These are phyloP conservation scores for Diversispora epigaea DNA, from an alignment of 192 early-diverging fungal genomes.

Conservation along the genomic window DNA sequence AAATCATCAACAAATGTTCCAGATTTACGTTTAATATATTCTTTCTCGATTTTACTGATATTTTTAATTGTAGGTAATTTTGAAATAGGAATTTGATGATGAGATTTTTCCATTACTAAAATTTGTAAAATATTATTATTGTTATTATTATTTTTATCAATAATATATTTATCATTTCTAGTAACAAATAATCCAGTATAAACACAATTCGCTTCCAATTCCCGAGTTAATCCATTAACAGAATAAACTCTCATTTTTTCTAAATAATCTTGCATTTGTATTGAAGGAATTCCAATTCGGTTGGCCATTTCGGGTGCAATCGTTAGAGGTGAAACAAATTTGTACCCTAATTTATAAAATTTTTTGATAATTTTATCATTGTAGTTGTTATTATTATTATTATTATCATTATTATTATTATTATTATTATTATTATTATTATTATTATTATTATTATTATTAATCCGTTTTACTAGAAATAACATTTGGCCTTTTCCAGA, in stretches of 20 bases:
- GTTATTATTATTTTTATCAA: background rate
- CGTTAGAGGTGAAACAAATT: conserved; percentile 38
- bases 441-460: background rate
- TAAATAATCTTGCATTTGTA: conserved; percentile 37
- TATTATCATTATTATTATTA: background rate
- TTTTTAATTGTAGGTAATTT: background rate
- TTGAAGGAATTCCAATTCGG: conserved; percentile 28
- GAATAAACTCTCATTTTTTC: conserved; percentile 32
- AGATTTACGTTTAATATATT: background rate
- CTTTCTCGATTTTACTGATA: background rate
- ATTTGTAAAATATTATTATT: background rate
- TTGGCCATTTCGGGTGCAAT: conserved; percentile 40
- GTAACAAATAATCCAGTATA: conserved; percentile 16
- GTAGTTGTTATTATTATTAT: too few species aligned
- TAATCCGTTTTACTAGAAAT: conserved; percentile 40
- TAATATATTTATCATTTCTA: background rate
- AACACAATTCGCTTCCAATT: background rate
- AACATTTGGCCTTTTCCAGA: conserved; percentile 33
- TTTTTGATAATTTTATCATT: background rate
- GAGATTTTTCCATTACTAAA: conserved; percentile 9
- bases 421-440: too few species aligned
- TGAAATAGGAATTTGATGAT: conserved; percentile 26
- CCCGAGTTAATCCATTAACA: background rate
- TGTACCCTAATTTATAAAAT: conserved; percentile 38
- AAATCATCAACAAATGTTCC: background rate